Conservation (phyloP, 495 filamentous ascomycete species). For the Penicillium canariense region DNA sequence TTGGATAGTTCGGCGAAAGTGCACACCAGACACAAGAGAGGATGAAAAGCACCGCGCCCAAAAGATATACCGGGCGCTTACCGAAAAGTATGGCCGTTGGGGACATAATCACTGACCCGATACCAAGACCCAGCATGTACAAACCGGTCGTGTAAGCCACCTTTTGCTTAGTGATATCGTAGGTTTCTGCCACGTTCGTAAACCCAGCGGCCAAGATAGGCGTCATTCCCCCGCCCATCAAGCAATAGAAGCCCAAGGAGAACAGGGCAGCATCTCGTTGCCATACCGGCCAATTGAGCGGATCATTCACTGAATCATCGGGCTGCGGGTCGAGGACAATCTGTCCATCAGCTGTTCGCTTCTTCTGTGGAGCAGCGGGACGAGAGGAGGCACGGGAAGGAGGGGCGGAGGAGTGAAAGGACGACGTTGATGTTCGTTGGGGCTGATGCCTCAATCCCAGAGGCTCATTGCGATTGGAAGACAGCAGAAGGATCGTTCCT, state of each 20-base stretch:
- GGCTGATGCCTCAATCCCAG: slow-evolving; percentile 74
- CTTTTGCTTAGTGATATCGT: slow-evolving; percentile 64
- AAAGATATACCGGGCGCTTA: slow-evolving; percentile 88
- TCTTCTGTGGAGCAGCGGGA: slow-evolving; percentile 52
- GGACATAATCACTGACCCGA: slow-evolving; percentile 79
- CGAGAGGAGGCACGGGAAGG: slow-evolving; percentile 37
- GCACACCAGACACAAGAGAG: slow-evolving; percentile 85
- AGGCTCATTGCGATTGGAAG: slow-evolving; percentile 74
- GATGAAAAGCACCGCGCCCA: slow-evolving; percentile 72
- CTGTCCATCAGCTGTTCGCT: slow-evolving; percentile 76
- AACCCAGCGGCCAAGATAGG: slow-evolving; percentile 90
- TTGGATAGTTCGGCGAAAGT: slow-evolving; percentile 72
- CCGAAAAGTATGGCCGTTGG: slow-evolving; percentile 91
- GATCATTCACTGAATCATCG: slow-evolving; percentile 86
- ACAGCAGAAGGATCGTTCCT: slow-evolving; percentile 82
- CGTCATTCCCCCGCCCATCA: slow-evolving; percentile 92
- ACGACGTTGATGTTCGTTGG: slow-evolving; percentile 73
- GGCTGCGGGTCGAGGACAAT: slow-evolving; percentile 92
- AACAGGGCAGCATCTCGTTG: slow-evolving; percentile 78
- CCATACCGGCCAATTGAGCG: slow-evolving; percentile 88
- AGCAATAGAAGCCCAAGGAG: slow-evolving; percentile 85
- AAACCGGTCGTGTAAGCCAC: slow-evolving; percentile 91
- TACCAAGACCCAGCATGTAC: slow-evolving; percentile 91
- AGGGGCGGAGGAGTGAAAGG: slow-evolving; percentile 59
- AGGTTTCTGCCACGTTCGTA: slow-evolving; percentile 70